These are phyloP conservation scores for Mucor lusitanicus DNA, from an alignment of 371 early-diverging fungal genomes.

Conservation along the genomic window DNA sequence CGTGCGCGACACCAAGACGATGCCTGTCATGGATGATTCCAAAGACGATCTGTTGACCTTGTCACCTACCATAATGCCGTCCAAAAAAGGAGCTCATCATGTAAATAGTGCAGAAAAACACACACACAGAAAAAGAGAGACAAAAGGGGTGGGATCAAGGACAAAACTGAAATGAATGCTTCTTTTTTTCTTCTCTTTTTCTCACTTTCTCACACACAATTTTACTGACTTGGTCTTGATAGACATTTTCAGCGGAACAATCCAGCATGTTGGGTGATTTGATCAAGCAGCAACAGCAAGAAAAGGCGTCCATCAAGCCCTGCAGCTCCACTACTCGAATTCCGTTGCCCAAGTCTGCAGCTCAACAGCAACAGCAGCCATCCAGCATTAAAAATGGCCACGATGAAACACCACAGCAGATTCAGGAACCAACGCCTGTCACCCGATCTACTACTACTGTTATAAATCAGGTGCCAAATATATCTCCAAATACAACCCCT, in stretches of 20 bases:
- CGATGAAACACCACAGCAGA: constrained; percentile 11
- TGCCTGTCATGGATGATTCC: neutral
- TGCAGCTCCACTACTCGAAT: constrained; percentile 5
- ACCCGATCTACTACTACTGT: neutral
- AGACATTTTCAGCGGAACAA: neutral
- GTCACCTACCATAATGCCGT: neutral
- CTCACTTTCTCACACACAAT: neutral
- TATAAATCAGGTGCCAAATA: constrained; percentile 11
- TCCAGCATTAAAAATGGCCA: neutral
- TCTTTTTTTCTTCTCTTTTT: neutral
- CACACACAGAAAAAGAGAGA: neutral
- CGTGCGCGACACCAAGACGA: neutral
- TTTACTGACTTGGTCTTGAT: neutral
- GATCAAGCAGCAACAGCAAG: constrained; percentile 5
- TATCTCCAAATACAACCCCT: neutral
- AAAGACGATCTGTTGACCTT: neutral
- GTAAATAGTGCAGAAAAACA: constrained; percentile 2
- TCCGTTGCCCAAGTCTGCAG: neutral
- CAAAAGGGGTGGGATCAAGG: neutral
- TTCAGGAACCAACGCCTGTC: neutral
- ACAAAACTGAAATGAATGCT: neutral
- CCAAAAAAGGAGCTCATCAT: constrained; percentile 16
- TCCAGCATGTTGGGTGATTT: neutral
- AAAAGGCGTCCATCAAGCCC: neutral
- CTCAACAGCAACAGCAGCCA: neutral